These are phyloP conservation scores for Eimeria falciformis DNA, from an alignment of 169 alveolate species.

Conservation along the genomic window DNA sequence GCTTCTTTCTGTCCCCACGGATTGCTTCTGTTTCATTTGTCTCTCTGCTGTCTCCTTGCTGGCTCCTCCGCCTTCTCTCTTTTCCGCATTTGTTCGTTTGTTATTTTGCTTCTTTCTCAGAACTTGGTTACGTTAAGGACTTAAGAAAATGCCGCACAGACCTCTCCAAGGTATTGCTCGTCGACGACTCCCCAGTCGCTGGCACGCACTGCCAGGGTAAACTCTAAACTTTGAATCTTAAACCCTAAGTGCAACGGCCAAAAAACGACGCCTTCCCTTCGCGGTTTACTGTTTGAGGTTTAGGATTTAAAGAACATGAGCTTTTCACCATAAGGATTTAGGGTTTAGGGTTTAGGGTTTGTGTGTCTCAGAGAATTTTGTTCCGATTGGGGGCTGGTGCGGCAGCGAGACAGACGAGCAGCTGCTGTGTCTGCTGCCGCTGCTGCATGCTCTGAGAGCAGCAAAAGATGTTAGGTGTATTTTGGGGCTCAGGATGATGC, in stretches of 20 bases:
- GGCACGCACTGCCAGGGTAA: constrained; percentile 66
- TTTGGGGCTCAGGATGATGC: constrained; percentile 57
- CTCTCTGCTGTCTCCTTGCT: background rate
- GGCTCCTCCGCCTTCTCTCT: background rate
- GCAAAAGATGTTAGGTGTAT: constrained; percentile 83
- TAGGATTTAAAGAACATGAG: background rate
- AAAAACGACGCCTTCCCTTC: background rate
- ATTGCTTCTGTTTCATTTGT: too few species aligned
- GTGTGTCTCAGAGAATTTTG: background rate
- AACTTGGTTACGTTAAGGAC: constrained; percentile 37
- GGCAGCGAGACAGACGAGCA: constrained; percentile 85
- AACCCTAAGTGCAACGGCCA: background rate
- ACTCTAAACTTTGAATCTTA: background rate
- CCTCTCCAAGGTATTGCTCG: constrained; percentile 67
- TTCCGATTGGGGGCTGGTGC: constrained; percentile 84
- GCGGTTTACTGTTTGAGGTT: background rate
- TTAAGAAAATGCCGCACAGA: constrained; percentile 58
- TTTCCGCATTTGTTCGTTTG: background rate
- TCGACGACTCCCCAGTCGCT: constrained; percentile 75
- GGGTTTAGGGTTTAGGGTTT: constrained; percentile 10
- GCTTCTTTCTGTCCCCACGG: too few species aligned
- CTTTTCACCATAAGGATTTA: too few species aligned
- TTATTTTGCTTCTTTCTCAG: background rate
- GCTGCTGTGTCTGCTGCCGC: constrained; percentile 85
- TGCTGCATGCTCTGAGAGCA: constrained; percentile 82